A percentile compares a stretch with the other conserved stretches of the same genome.
phyloP scores from a whole-genome alignment of 257 asterid species.

The Parsonsia alboflavescens region DNA sequence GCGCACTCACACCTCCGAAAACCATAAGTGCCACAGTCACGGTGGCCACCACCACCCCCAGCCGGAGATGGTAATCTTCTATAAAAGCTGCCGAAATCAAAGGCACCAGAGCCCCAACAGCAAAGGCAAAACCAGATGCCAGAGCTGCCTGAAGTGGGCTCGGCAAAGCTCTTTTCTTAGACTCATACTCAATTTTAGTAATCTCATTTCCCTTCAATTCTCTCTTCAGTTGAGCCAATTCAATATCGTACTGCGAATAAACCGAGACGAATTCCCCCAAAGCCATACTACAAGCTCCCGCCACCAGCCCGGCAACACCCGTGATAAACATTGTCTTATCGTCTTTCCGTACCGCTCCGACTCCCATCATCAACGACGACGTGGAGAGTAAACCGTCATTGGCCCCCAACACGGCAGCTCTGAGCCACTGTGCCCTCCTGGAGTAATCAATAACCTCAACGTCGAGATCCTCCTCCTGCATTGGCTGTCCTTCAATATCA shows the following conservation, averaged over 20 bases:
- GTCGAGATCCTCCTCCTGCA: neutral
- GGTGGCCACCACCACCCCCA: conserved; percentile 49
- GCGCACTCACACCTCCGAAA: conserved; percentile 55
- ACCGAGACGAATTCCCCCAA: conserved; percentile 71
- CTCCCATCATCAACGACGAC: conserved; percentile 66
- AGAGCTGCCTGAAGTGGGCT: conserved; percentile 51
- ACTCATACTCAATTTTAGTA: conserved; percentile 5
- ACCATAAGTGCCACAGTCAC: conserved; percentile 54
- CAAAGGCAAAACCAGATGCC: conserved; percentile 60
- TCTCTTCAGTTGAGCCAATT: conserved; percentile 48
- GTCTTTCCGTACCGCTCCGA: conserved; percentile 56
- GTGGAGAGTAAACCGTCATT: conserved; percentile 68
- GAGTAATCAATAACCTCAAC: conserved; percentile 39
- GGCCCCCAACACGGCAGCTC: conserved; percentile 71
- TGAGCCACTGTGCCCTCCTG: conserved; percentile 61
- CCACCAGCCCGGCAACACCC: conserved; percentile 55
- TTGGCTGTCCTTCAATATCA: conserved; percentile 28
- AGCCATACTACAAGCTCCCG: conserved; percentile 84
- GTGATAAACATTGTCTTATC: conserved; percentile 53
- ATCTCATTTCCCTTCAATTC: conserved; percentile 7
- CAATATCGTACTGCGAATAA: conserved; percentile 56
- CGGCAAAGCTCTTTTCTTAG: conserved; percentile 34
- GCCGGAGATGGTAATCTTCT: conserved; percentile 35
- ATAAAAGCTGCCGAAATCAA: conserved; percentile 48
- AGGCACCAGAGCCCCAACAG: conserved; percentile 59